phyloP scores from a whole-genome alignment of 2,329 filamentous ascomycete species.

The Penicillium nordicum region DNA sequence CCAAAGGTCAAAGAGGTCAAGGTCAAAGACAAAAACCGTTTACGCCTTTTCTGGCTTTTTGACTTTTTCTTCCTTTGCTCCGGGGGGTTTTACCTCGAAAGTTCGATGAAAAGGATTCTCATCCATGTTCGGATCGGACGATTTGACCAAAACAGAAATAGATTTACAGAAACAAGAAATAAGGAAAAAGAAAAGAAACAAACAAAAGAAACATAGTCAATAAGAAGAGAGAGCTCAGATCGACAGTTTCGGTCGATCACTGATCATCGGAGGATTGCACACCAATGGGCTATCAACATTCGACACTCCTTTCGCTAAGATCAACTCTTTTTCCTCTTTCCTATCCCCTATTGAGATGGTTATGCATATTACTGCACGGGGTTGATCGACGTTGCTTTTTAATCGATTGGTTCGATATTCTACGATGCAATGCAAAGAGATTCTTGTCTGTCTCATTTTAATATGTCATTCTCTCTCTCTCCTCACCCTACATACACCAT shows the following conservation, averaged over 20 bases:
- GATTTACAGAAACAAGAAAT: background rate
- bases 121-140: constrained; percentile 16
- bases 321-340: constrained; percentile 16
- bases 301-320: constrained; percentile 21
- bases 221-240: constrained; percentile 14
- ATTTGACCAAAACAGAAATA: constrained; percentile 6
- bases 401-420: constrained; percentile 31
- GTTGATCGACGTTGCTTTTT: background rate
- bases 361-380: background rate
- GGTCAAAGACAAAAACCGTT: background rate
- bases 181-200: background rate
- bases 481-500: background rate
- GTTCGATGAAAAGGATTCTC: constrained; percentile 2
- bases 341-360: background rate
- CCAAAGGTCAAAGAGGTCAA: background rate
- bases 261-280: constrained; percentile 32
- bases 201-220: background rate
- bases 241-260: constrained; percentile 35
- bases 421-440: constrained; percentile 15
- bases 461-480: background rate
- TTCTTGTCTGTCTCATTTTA: background rate
- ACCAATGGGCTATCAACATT: constrained; percentile 30
- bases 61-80: background rate
- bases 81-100: background rate
- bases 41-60: background rate